These are phyloP conservation scores for Pleurotus djamor DNA, from an alignment of 768 basidiomycete genomes.

Conservation along the genomic window DNA sequence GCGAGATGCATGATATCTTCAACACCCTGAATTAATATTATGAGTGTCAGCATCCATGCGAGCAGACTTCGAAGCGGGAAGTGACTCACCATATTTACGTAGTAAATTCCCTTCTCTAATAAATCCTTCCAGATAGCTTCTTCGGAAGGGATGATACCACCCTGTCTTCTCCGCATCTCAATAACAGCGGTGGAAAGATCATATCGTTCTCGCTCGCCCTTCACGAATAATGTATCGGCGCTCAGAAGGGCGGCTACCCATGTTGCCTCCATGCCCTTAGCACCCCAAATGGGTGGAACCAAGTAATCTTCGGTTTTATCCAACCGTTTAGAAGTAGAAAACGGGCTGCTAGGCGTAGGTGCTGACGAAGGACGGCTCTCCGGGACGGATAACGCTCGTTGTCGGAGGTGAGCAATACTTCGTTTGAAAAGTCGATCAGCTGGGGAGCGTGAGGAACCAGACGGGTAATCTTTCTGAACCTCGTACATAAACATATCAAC, in stretches of 20 bases:
- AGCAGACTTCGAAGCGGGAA: too few species aligned
- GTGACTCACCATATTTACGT: conserved; percentile 74
- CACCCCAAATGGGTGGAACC: conserved; percentile 66
- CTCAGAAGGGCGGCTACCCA: conserved; percentile 78
- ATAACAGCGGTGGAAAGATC: conserved; percentile 72
- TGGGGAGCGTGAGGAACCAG: neutral
- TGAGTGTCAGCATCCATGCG: too few species aligned
- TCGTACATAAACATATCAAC: conserved; percentile 72
- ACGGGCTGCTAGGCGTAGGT: conserved; percentile 5
- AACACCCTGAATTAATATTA: conserved; percentile 49
- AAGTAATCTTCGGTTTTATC: conserved; percentile 12
- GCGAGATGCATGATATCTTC: conserved; percentile 80
- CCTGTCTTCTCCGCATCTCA: conserved; percentile 59
- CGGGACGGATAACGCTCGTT: conserved; percentile 17
- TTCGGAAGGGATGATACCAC: conserved; percentile 54
- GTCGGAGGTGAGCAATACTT: conserved; percentile 12
- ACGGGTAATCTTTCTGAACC: conserved; percentile 28
- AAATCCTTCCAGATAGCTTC: conserved; percentile 69
- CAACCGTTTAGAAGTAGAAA: conserved; percentile 10
- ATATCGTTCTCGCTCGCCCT: conserved; percentile 78
- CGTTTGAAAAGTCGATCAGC: conserved; percentile 2
- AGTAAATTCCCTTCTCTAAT: conserved; percentile 80
- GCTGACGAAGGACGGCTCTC: neutral
- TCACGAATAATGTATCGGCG: conserved; percentile 79
- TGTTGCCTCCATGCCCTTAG: conserved; percentile 65